Conservation (phyloP, 2,329 filamentous ascomycete species). For the Cercospora sp. region DNA sequence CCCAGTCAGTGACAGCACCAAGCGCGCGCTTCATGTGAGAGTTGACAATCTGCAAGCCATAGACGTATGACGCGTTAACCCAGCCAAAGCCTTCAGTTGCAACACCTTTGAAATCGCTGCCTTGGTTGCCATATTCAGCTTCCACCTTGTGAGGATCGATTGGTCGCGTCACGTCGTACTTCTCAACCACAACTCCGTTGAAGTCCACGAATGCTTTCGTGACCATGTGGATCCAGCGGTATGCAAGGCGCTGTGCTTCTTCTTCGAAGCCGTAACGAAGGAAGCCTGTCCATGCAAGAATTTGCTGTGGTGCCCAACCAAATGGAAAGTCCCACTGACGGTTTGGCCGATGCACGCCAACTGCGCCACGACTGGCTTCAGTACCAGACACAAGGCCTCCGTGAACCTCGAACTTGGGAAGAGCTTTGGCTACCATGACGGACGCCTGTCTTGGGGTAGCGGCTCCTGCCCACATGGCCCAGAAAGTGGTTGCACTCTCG, state of each 20-base stretch:
- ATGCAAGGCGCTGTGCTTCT: constrained; percentile 84
- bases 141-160: constrained; percentile 91
- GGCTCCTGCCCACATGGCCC: constrained; percentile 94
- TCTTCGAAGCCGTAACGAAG: constrained; percentile 88
- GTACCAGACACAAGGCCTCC: constrained; percentile 89
- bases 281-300: constrained; percentile 92
- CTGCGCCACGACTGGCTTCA: constrained; percentile 77
- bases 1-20: constrained; percentile 82
- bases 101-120: constrained; percentile 90
- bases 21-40: constrained; percentile 87
- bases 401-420: constrained; percentile 84
- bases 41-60: constrained; percentile 83
- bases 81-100: constrained; percentile 96
- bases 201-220: constrained; percentile 98
- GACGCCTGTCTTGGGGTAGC: constrained; percentile 84
- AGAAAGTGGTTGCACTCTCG: constrained; percentile 91
- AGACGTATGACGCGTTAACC: constrained; percentile 98
- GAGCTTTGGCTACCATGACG: constrained; percentile 73
- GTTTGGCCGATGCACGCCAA: constrained; percentile 82
- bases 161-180: constrained; percentile 92
- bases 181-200: constrained; percentile 97
- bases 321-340: constrained; percentile 98
- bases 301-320: constrained; percentile 98
- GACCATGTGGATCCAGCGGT: constrained; percentile 98
- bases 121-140: constrained; percentile 97